Conservation (phyloP, 768 basidiomycete genomes). For the Hypholoma fasciculare region DNA sequence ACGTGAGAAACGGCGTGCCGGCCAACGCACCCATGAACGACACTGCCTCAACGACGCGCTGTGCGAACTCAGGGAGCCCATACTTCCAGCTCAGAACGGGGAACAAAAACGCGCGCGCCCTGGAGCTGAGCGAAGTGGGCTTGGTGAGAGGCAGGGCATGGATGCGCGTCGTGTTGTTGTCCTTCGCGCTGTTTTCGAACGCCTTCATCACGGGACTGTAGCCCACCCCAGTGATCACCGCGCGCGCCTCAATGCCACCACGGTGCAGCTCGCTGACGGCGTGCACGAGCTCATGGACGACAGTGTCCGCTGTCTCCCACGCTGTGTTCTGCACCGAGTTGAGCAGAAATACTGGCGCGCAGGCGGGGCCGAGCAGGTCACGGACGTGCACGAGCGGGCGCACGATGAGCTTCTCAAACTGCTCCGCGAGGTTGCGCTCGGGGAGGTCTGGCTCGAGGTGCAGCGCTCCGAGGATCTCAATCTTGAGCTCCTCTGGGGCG, state of each 20-base stretch:
- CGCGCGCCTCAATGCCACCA: not conserved
- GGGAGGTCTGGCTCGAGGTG: constrained; percentile 10
- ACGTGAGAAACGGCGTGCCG: not conserved
- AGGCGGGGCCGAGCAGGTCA: not conserved
- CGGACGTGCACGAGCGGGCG: constrained; percentile 1
- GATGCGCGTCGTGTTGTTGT: not conserved
- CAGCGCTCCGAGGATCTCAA: constrained; percentile 6
- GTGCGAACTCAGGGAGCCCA: not conserved
- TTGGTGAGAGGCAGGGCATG: not conserved
- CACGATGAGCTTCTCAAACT: constrained; percentile 11
- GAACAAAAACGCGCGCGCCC: not conserved
- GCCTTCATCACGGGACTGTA: not conserved
- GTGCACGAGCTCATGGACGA: not conserved
- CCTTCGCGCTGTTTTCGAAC: not conserved
- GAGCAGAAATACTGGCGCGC: constrained; percentile 3
- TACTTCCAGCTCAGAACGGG: not conserved
- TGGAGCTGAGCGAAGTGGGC: not conserved
- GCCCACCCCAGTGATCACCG: constrained; percentile 2
- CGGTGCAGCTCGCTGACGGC: not conserved
- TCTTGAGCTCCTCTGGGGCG: constrained; percentile 6
- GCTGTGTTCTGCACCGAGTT: constrained; percentile 9
- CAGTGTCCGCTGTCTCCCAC: constrained; percentile 1
- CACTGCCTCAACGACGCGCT: not conserved
- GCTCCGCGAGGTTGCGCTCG: constrained; percentile 3
- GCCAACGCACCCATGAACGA: not conserved